Percentiles rank a stretch among this genome's conserved stretches.
These are phyloP conservation scores for Danielia reshetovae DNA, from an alignment of 805 yeast species.

Conservation along the genomic window DNA sequence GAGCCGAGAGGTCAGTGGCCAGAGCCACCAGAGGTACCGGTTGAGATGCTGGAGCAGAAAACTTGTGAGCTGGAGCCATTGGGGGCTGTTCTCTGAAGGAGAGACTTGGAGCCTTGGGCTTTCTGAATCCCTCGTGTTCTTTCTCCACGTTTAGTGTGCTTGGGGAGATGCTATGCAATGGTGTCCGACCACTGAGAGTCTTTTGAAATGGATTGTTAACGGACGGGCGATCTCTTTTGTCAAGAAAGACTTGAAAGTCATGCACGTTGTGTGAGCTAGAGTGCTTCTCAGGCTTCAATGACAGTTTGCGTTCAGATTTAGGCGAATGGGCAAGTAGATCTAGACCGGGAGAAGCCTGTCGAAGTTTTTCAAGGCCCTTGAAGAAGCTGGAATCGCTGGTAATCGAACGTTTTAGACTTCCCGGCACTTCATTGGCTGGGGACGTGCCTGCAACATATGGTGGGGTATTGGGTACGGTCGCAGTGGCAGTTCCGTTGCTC, in stretches of 20 bases:
- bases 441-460: no score
- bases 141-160: constrained; percentile 10
- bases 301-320: no score
- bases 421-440: no score
- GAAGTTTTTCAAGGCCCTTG: constrained; percentile 14
- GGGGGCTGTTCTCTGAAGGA: background rate
- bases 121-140: constrained; percentile 26
- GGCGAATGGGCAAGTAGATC: background rate
- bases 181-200: no score
- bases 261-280: no score
- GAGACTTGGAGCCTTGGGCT: constrained; percentile 27
- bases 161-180: constrained; percentile 9
- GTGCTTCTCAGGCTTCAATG: background rate
- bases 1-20: constrained; percentile 1
- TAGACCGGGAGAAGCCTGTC: constrained; percentile 6
- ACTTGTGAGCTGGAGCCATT: constrained; percentile 4
- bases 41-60: no score
- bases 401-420: background rate
- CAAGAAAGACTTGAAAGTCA: background rate
- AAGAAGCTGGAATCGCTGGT: constrained; percentile 16
- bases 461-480: no score
- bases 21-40: background rate
- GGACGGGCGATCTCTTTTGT: no score
- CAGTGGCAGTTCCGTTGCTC: background rate
- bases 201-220: no score